Conservation (phyloP, 2,329 filamentous ascomycete species). For the Sodiomyces alkalinus region DNA sequence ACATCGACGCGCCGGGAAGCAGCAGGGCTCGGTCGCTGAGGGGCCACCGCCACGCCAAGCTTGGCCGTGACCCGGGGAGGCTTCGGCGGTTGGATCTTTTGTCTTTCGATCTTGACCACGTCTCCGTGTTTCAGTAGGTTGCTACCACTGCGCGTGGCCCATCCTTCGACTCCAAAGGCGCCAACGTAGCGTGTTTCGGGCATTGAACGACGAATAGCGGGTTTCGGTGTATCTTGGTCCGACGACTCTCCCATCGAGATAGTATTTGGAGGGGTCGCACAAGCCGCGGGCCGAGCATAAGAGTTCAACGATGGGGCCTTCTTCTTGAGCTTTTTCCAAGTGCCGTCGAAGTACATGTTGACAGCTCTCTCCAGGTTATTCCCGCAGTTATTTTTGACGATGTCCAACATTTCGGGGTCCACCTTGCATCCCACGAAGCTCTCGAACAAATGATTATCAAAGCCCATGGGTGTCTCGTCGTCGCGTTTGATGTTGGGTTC, state of each 20-base stretch:
- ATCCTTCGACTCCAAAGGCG: conserved; percentile 80
- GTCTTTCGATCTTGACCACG: conserved; percentile 69
- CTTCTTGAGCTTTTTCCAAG: conserved; percentile 38
- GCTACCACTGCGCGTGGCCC: conserved; percentile 74
- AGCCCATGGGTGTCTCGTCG: conserved; percentile 20
- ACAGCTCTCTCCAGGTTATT: conserved; percentile 46
- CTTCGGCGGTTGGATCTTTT: conserved; percentile 52
- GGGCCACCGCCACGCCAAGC: conserved; percentile 17
- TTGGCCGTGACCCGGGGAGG: conserved; percentile 28
- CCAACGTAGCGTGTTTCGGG: conserved; percentile 58
- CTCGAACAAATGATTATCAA: conserved; percentile 44
- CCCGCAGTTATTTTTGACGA: conserved; percentile 38
- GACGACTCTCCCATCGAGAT: too few relatives aligned
- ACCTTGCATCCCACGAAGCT: conserved; percentile 44
- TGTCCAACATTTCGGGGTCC: conserved; percentile 26
- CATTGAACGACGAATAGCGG: conserved; percentile 12
- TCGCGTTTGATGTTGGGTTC: conserved; percentile 8
- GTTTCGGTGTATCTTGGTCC: conserved; percentile 1
- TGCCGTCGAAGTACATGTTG: conserved; percentile 57
- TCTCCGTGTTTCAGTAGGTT: conserved; percentile 70
- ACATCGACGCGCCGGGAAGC: conserved; percentile 61
- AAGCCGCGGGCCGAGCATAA: not conserved
- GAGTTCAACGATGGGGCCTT: conserved; percentile 7
- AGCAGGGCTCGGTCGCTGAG: conserved; percentile 26
- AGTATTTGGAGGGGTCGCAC: too few relatives aligned